Base-by-base conservation (phyloP, 2,329 filamentous ascomycete species). In the Myriangium duriaei region DNA sequence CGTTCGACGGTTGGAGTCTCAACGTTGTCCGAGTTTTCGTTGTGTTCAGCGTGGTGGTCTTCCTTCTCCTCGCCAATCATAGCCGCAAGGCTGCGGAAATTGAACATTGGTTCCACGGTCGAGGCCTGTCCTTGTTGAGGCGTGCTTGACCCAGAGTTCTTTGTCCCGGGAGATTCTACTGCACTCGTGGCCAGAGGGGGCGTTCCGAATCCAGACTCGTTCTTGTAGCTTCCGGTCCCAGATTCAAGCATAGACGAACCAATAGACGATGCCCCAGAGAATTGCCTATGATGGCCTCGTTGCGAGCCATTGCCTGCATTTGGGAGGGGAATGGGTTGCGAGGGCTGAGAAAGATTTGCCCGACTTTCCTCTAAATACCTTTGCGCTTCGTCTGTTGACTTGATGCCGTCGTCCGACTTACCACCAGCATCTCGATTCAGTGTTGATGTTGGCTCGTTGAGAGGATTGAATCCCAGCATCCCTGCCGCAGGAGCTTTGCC, bases 181-280 rank as follows among this genome's bases (percentile, higher is more conserved):
- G 17, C 30, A n/a, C 28, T 70, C 43, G 72, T 76, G 1, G 65
- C 65, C 30, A 65, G 68, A 0, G 72, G 68, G 33, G 52, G 61
- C 7, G 57, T 60, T 28, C 50, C 54, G 21, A 56, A 49, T 16
- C 53, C 54, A 28, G 44, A 47, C 11, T 50, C 51, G 7, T 45
- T 45, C 6, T 47, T 52, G 11, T 49, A 52, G 39, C 39, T 41
- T 47, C 78, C 71, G 1, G 67, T 63, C 1, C 68, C 64, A 19
- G 79, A 82, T 35, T 88, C 84, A 1, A 75, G 67, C 10, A 79
- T 66, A 0, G 84, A 93, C 0, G 86, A 92, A 6, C 78, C 76
- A 0, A 81, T 73, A 0, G 86, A 93, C 0, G 87, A 94, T 1
- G 84, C 80, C 48, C 81, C 93, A 45, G 85, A 93, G 59, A 91